A percentile compares a stretch with the other conserved stretches of the same genome.
Evolutionary conservation across 202 grass and related monocot genomes (phyloP).

Genomic region (Musa balbisiana): DNA sequence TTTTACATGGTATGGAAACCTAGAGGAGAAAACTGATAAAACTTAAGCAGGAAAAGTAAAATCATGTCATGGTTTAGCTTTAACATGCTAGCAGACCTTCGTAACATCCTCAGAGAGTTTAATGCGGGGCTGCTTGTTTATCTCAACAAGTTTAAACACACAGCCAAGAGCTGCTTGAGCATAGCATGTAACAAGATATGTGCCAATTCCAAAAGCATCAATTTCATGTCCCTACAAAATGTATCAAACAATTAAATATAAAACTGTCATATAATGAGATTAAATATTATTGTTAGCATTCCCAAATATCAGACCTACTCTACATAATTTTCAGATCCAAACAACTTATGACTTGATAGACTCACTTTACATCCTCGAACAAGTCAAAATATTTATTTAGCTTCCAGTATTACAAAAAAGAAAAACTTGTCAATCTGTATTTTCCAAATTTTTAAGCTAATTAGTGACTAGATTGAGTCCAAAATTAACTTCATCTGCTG

Average conservation of each 20-base stretch:
- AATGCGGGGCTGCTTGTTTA: slow-evolving; percentile 89
- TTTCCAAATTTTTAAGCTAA: no score
- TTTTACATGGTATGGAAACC: slow-evolving; percentile 99
- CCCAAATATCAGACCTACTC: neutral
- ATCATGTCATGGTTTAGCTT: neutral
- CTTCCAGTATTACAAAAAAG: no score
- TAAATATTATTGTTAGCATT: neutral
- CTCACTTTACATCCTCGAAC: no score
- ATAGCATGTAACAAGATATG: slow-evolving; percentile 96
- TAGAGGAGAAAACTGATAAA: slow-evolving; percentile 28
- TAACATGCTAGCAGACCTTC: slow-evolving; percentile 39
- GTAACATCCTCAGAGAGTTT: slow-evolving; percentile 96
- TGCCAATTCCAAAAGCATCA: slow-evolving; percentile 94
- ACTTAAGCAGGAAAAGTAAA: neutral
- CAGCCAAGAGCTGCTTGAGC: slow-evolving; percentile 96
- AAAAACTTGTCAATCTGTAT: no score
- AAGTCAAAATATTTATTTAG: no score
- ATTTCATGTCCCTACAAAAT: slow-evolving; percentile 82
- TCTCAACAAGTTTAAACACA: slow-evolving; percentile 99
- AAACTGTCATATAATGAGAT: neutral
- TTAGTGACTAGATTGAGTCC: no score
- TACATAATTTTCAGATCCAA: neutral
- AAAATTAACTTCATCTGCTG: no score
- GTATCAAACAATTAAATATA: neutral
- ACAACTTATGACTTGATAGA: no score